Conservation (phyloP, 23 red algal genomes). For the Gracilaria vermiculophylla region DNA sequence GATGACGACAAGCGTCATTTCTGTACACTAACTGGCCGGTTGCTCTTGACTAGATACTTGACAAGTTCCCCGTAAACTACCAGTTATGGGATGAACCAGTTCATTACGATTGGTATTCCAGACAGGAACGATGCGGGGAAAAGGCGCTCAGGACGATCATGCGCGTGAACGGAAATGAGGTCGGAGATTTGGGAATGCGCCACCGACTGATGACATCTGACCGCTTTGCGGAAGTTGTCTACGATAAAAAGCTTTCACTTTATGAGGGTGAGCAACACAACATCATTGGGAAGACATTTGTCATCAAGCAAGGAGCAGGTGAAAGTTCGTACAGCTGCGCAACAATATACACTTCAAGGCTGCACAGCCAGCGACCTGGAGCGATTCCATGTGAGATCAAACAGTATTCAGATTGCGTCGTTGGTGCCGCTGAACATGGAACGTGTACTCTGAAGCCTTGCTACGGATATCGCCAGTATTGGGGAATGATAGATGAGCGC, state of each 20-base stretch:
- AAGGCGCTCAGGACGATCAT: slow-evolving; percentile 13
- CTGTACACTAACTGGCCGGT: neutral
- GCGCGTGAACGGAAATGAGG: neutral
- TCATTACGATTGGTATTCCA: slow-evolving; percentile 24
- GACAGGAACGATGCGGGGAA: neutral
- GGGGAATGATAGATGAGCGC: slow-evolving; percentile 8
- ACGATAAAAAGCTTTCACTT: slow-evolving; percentile 33
- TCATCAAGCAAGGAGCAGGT: slow-evolving; percentile 1
- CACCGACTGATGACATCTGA: slow-evolving; percentile 17
- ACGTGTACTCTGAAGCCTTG: slow-evolving; percentile 12
- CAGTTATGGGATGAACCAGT: slow-evolving; percentile 42
- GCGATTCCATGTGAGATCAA: slow-evolving; percentile 35
- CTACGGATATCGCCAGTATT: slow-evolving; percentile 29
- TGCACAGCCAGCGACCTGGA: slow-evolving; percentile 27
- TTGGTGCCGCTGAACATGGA: neutral
- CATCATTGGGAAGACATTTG: slow-evolving; percentile 46
- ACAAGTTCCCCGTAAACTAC: neutral
- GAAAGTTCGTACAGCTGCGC: slow-evolving; percentile 26
- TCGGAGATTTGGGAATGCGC: slow-evolving; percentile 44
- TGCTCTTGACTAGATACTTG: neutral
- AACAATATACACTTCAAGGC: neutral
- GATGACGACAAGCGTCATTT: neutral
- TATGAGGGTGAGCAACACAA: neutral
- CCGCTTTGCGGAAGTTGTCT: slow-evolving; percentile 18
- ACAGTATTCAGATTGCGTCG: slow-evolving; percentile 45